A percentile compares a stretch with the other conserved stretches of the same genome.
These are phyloP conservation scores for Calonectria naviculata DNA, from an alignment of 2,329 filamentous ascomycete species.

Conservation along the genomic window DNA sequence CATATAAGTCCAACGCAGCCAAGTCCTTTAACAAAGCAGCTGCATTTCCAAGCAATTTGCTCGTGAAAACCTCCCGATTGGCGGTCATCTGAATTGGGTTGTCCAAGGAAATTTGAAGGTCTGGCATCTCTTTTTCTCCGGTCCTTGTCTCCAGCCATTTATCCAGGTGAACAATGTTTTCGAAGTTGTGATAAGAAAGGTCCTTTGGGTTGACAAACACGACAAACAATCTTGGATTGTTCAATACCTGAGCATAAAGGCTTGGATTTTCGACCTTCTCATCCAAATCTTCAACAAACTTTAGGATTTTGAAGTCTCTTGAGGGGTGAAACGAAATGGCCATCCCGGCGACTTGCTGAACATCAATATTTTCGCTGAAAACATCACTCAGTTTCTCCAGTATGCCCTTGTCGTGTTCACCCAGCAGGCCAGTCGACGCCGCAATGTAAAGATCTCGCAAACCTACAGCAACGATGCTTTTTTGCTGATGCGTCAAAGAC, in stretches of 20 bases:
- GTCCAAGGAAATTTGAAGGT: background rate
- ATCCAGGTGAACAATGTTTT: conserved; percentile 16
- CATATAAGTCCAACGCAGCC: conserved; percentile 7
- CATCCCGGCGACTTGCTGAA: background rate
- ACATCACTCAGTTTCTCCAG: background rate
- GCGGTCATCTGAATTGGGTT: background rate
- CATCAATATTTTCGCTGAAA: background rate
- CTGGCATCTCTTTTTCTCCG: background rate
- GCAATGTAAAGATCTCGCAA: conserved; percentile 16
- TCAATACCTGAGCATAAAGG: conserved; percentile 10
- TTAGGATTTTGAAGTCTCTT: background rate
- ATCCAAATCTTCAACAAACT: conserved; percentile 15
- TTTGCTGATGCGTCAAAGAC: background rate
- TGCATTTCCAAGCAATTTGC: background rate
- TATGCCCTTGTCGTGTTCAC: background rate
- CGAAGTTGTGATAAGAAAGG: conserved; percentile 20
- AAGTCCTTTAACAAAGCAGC: conserved; percentile 1
- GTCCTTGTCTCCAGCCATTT: background rate
- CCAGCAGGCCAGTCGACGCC: background rate
- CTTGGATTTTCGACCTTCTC: background rate
- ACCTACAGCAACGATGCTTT: background rate
- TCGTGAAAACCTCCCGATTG: background rate
- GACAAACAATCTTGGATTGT: conserved; percentile 3
- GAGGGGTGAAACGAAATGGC: conserved; percentile 1
- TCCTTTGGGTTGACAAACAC: conserved; percentile 14